Evolutionary conservation across 2,329 filamentous ascomycete genomes (phyloP).

Genomic region (Fusarium sp.): DNA sequence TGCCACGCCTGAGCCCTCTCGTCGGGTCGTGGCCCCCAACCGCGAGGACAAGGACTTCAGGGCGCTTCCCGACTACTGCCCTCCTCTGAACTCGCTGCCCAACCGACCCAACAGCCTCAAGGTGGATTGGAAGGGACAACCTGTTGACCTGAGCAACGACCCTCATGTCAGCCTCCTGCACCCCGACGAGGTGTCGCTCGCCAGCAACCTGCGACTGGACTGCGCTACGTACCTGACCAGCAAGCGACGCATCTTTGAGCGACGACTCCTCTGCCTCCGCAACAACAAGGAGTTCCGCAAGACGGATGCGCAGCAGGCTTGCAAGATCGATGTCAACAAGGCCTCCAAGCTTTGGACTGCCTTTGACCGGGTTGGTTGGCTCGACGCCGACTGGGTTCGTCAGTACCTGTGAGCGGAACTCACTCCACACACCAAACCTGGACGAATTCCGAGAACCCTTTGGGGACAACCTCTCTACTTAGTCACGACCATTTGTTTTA

Average conservation of each 20-base stretch:
- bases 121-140: constrained; percentile 87
- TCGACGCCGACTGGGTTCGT: constrained; percentile 65
- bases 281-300: constrained; percentile 89
- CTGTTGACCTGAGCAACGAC: constrained; percentile 80
- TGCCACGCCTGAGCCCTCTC: constrained; percentile 62
- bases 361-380: constrained; percentile 89
- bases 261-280: constrained; percentile 74
- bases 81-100: constrained; percentile 74
- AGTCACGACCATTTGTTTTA: constrained; percentile 27
- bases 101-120: constrained; percentile 78
- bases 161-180: constrained; percentile 78
- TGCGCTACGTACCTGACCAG: constrained; percentile 91
- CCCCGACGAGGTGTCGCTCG: constrained; percentile 80
- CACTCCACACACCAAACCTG: background rate
- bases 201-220: constrained; percentile 82
- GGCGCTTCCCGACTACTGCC: constrained; percentile 78
- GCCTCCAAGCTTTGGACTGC: constrained; percentile 92
- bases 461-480: constrained; percentile 12
- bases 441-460: background rate
- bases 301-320: constrained; percentile 95
- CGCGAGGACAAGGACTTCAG: constrained; percentile 87
- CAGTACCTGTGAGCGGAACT: constrained; percentile 45
- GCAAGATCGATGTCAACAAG: constrained; percentile 98
- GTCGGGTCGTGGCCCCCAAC: constrained; percentile 70
- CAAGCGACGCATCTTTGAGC: constrained; percentile 91